phyloP scores from a whole-genome alignment of 768 basidiomycete genomes.

The Panaeolus papilionaceus region DNA sequence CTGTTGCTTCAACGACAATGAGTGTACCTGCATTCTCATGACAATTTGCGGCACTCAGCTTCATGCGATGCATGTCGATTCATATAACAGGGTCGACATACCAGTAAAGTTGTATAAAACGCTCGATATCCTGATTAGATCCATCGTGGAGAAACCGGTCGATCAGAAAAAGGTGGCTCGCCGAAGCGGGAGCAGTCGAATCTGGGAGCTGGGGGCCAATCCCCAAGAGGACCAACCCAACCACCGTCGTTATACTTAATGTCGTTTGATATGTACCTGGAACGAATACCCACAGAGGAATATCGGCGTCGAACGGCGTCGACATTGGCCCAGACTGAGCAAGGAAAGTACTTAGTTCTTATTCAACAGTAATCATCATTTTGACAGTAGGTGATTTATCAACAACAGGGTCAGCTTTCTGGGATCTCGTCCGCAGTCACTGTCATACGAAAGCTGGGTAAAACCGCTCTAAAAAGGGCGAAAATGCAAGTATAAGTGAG shows the following conservation, averaged over 20 bases:
- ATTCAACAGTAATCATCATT: too few species aligned
- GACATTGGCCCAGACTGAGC: background rate
- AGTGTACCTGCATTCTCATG: background rate
- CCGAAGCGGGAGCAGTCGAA: background rate
- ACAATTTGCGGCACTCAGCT: background rate
- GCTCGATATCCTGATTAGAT: background rate
- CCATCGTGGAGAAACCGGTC: background rate
- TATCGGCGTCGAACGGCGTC: background rate
- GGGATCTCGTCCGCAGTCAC: too few species aligned
- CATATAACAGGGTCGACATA: background rate
- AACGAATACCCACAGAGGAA: background rate
- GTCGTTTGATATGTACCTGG: background rate
- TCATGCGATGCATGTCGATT: background rate
- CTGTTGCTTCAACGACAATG: background rate
- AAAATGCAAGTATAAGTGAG: too few species aligned
- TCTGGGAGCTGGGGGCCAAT: background rate
- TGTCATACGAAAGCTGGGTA: too few species aligned
- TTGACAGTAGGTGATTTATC: too few species aligned
- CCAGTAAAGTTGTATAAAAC: background rate
- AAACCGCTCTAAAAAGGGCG: too few species aligned
- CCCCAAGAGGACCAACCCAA: background rate
- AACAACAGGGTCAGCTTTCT: too few species aligned
- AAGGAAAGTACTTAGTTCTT: too few species aligned
- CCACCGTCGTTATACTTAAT: background rate
- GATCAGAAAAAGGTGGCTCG: background rate